Percentiles rank a stretch among this genome's conserved stretches.
phyloP scores from a whole-genome alignment of 2,329 filamentous ascomycete genomes.

The Aspergillus niger region DNA sequence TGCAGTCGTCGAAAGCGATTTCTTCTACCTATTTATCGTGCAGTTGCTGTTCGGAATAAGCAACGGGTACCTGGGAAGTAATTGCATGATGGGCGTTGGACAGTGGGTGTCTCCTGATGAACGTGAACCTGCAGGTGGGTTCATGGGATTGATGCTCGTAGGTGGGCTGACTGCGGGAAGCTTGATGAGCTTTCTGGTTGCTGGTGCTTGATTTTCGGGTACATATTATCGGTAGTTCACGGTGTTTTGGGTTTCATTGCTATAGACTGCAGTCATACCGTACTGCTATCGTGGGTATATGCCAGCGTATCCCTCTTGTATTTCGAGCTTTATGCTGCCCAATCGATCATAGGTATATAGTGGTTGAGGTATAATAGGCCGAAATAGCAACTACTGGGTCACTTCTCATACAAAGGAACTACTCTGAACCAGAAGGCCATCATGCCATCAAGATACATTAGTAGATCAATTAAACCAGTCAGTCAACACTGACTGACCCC shows the following conservation, averaged over 20 bases:
- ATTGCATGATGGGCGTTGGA: slow-evolving; percentile 86
- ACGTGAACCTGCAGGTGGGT: slow-evolving; percentile 83
- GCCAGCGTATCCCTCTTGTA: too few relatives aligned
- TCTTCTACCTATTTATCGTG: slow-evolving; percentile 83
- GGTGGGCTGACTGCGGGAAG: slow-evolving; percentile 82
- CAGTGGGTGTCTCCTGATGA: slow-evolving; percentile 82
- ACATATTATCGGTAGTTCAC: too few relatives aligned
- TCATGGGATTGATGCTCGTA: slow-evolving; percentile 92
- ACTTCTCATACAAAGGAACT: too few relatives aligned
- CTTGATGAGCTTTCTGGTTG: slow-evolving; percentile 78
- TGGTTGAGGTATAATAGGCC: fast-evolving
- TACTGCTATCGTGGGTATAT: background rate
- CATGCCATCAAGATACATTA: background rate
- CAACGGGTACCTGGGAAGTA: slow-evolving; percentile 84
- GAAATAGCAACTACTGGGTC: too few relatives aligned
- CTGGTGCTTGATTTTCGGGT: slow-evolving; percentile 33
- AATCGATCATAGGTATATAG: too few relatives aligned
- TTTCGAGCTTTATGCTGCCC: too few relatives aligned
- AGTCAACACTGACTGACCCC: background rate
- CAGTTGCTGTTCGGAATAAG: slow-evolving; percentile 81
- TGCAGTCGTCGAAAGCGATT: slow-evolving; percentile 73
- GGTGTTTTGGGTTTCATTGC: background rate
- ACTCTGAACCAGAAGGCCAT: background rate
- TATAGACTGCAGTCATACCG: too few relatives aligned
- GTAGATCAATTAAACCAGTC: slow-evolving; percentile 1